Evolutionary conservation across 345 rosid species (phyloP), one percentile per base, ranked within the genome.

Genomic region (Melaleuca quinquenervia): DNA sequence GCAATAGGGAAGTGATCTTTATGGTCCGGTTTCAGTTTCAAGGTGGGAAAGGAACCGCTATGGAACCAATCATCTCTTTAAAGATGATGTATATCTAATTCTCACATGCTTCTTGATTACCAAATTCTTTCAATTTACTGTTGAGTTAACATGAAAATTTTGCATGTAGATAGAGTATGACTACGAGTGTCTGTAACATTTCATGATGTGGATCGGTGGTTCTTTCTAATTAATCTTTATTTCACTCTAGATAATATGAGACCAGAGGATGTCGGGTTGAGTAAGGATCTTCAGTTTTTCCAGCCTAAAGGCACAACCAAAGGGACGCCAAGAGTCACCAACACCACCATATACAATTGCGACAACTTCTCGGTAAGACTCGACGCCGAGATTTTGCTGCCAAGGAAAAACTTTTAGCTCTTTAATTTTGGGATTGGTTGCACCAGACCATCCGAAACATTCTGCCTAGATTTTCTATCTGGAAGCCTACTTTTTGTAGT

Each of bases 181-280:
- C 26, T 18, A 36, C 7, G 48, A 70, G 78, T 36, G 78, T 41
- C 48, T 32, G 8, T 55, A 8, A 1, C 20, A 36, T 70, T 82
- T 84, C 20, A 51, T 27, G 52, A 36, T 18, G 11, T 6, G 82
- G 44, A 60, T 8, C 24, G 52, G 86, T 49, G 27, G 32, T 41
- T 60, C 53, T n/a, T 60, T 84, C 85, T 55, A 55, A 84, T 50
- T 16, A 27, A 41, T 84, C 44, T 70, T 36, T 70, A 32, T 36
- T 41, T 70, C 44, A 83, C 24, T 55, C 52, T 48, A 95, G 98
- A 95, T 85, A 86, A 88, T 29, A 95, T 95, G 93, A 87, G 88
- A 84, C 94, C 95, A 24, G 94, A 94, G 87, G 95, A 94, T 84
- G 90, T 95, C 64, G 95, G 96, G 75, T 89, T 95, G 58, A 92